Evolutionary conservation across 345 rosid genomes (phyloP).

Genomic region (Camelina neglecta): DNA sequence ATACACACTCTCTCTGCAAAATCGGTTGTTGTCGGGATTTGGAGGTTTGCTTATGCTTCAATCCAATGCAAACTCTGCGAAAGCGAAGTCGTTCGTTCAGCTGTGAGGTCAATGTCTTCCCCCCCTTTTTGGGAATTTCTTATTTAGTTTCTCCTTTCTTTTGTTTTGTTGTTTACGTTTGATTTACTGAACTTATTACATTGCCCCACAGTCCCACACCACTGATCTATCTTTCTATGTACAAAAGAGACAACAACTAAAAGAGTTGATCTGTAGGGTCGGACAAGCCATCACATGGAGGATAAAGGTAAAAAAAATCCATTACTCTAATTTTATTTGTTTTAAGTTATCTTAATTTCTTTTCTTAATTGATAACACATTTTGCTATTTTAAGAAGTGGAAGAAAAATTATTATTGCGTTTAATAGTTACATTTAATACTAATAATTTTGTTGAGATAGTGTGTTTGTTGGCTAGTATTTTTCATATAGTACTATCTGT

Average conservation of each 20-base stretch:
- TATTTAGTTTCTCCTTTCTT: not conserved
- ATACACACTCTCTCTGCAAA: conserved; percentile 4
- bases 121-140: not conserved
- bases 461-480: not conserved
- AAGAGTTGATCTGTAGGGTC: conserved; percentile 35
- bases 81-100: conserved; percentile 32
- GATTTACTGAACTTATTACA: not conserved
- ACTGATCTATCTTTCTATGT: not conserved
- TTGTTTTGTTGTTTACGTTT: conserved; percentile 26
- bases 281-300: conserved; percentile 27
- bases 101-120: conserved; percentile 30
- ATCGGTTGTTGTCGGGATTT: conserved; percentile 33
- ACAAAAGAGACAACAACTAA: conserved; percentile 27
- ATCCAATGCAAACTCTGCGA: conserved; percentile 29
- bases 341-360: not conserved
- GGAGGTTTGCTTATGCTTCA: conserved; percentile 37
- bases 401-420: not conserved
- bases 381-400: conserved; percentile 8
- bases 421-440: not conserved
- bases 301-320: not conserved
- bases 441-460: not conserved
- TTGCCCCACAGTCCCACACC: conserved; percentile 3
- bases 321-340: not conserved
- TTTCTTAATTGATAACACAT: not conserved
- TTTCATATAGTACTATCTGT: no score